A percentile compares a stretch with the other conserved stretches of the same genome.
These are phyloP conservation scores for Tetrapisispora taiwanensis DNA, from an alignment of 805 yeast species.

Conservation along the genomic window DNA sequence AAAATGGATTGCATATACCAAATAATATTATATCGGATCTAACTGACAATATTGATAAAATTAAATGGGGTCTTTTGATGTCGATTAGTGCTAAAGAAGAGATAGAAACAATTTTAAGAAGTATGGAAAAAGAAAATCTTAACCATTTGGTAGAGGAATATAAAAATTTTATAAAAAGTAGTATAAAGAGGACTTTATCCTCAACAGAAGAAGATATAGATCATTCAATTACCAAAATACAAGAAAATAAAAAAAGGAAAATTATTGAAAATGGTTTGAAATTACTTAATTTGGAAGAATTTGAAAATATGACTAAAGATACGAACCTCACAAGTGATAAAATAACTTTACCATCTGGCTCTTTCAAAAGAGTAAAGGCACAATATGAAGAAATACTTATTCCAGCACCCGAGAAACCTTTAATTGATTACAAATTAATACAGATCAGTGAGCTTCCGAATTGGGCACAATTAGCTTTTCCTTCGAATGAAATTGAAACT, in stretches of 20 bases:
- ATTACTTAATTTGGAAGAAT: conserved; percentile 1
- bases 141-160: conserved; percentile 35
- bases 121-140: conserved; percentile 38
- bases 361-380: conserved; percentile 63
- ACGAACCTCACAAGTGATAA: conserved; percentile 29
- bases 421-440: conserved; percentile 36
- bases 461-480: conserved; percentile 77
- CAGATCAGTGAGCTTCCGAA: conserved; percentile 56
- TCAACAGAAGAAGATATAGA: not conserved
- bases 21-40: conserved; percentile 19
- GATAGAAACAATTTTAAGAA: conserved; percentile 28
- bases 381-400: conserved; percentile 81
- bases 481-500: conserved; percentile 49
- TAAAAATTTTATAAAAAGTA: not conserved
- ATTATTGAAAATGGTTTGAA: conserved; percentile 19
- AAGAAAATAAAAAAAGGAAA: not conserved
- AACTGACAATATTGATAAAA: conserved; percentile 38
- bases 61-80: conserved; percentile 42
- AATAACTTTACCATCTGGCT: conserved; percentile 71
- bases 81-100: conserved; percentile 32
- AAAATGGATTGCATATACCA: not conserved
- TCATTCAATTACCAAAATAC: not conserved
- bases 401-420: conserved; percentile 67
- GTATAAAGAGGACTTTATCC: not conserved
- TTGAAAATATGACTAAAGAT: not conserved